Base-by-base conservation (phyloP, 2,329 filamentous ascomycete species). In the Trichoderma lentiforme region DNA sequence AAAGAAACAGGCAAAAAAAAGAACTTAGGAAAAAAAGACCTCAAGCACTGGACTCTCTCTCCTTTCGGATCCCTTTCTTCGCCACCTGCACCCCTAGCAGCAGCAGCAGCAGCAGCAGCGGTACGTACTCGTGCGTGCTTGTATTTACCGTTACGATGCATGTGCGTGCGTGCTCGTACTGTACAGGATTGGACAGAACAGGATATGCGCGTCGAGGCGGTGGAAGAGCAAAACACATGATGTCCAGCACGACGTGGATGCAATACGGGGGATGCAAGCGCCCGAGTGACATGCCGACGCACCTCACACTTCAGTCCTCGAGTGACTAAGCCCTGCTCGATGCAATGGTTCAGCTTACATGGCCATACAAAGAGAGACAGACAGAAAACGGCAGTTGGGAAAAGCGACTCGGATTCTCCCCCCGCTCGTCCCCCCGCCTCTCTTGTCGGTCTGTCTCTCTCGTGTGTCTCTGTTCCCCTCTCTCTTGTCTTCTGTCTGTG, bases 201-300 rank as follows among this genome's bases (percentile, higher is more conserved):
- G 47, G n/a, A 53, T 24, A 53, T 24, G 47, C 21, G 11, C 47
- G 47, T 21, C 9, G 47, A 53, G 47, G 47, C 47, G 47, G 61
- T 64, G 61, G 61, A 51, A 15, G 61, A 47, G 14, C 34, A 56
- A 66, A 57, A 26, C 64, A 67, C 64, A 67, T 58, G 51, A 67
- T 58, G 36, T 43, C 32, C 30, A 30, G n/a, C 51, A 58, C 24
- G 21, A 39, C 60, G 24, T 53, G 63, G 32, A 57, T 28, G 32
- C 32, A 43, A 34, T 51, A 56, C 63, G 63, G 61, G 26, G 63
- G 30, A 30, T 34, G 62, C 39, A 68, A 21, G 15, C 34, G 24
- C 65, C 65, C 51, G 56, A 32, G 28, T 60, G 66, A 36, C 39
- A 58, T 61, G n/a, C 28, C 57, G 9, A 18, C 32, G 57, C 28